Base-by-base conservation (phyloP, 2,329 filamentous ascomycete genomes). In the Dothideomycetes sp. region DNA sequence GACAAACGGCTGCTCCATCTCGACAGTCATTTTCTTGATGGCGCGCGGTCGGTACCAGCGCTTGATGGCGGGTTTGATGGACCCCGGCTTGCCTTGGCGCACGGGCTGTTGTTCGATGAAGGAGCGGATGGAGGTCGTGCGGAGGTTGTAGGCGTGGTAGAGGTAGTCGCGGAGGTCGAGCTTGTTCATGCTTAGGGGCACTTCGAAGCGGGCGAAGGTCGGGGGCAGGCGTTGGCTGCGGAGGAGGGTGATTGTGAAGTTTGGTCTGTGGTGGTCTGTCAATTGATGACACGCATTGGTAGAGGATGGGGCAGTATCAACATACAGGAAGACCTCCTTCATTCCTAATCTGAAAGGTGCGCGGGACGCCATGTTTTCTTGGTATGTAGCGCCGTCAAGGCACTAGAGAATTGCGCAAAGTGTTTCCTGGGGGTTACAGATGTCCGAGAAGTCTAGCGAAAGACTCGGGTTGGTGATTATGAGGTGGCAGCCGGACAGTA, bases 131-230 rank as follows among this genome's bases (percentile, higher is more conserved):
- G 70, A 70, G 38, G 76, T 66, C 39, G 81, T 76, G 47, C 79
- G 73, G 45, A 96, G 79, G 45, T 74, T 72, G 70, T 98, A 98
- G 32, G 75, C 75, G 61, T 94, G 79, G 67, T 77, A 84, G 46
- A 98, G 80, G 68, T 96, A 98, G 68, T 95, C 88, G 61, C 87
- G 84, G 31, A 98, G 68, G 61, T 98, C 91, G 62, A 96, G 81
- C 67, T 98, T 98, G 71, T 86, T 94, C 71, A 95, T 87, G 52
- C 76, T 79, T 52, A 96, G 73, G 9, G 91, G 91, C 22, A 95
- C 89, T 54, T 81, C 73, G 75, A 98, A 98, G 53, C 79, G 81
- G 47, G 89, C 91, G 59, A 84, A 86, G 59, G 79, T 81, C 15
- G 88, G 78, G 5, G 84, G 80, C 39, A 84, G 74, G 49, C 75